phyloP scores from a whole-genome alignment of 441 rosid genomes.

The Dalechampia spathulata region DNA sequence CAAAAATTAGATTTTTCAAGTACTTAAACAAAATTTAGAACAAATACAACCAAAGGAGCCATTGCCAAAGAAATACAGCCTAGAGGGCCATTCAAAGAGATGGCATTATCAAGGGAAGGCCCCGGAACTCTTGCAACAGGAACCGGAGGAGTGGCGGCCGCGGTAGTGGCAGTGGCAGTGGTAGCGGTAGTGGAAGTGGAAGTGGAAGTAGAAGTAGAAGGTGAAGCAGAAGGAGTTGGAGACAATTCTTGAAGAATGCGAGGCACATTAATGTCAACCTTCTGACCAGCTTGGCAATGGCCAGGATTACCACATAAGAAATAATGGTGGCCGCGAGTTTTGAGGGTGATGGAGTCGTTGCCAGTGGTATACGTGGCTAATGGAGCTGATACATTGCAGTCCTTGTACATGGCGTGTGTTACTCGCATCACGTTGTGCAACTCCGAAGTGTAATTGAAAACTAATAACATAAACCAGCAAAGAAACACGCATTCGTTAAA shows the following conservation, averaged over 20 bases:
- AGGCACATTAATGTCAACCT: slow-evolving; percentile 77
- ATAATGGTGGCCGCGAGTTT: slow-evolving; percentile 66
- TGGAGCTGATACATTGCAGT: slow-evolving; percentile 67
- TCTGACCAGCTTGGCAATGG: slow-evolving; percentile 82
- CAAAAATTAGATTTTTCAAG: too few relatives aligned
- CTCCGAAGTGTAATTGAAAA: slow-evolving; percentile 57
- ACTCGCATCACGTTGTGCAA: slow-evolving; percentile 91
- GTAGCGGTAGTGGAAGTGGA: slow-evolving; percentile 30
- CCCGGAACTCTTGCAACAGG: slow-evolving; percentile 42
- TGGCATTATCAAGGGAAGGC: slow-evolving; percentile 33
- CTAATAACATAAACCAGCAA: too few relatives aligned
- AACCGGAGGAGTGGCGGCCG: slow-evolving; percentile 23
- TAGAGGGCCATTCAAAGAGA: slow-evolving; percentile 9
- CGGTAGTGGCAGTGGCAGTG: slow-evolving; percentile 28
- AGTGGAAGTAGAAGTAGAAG: slow-evolving; percentile 23
- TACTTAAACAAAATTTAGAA: slow-evolving; percentile 10
- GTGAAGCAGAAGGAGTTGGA: slow-evolving; percentile 34
- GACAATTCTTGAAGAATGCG: slow-evolving; percentile 17
- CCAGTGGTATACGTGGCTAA: slow-evolving; percentile 74
- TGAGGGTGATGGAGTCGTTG: slow-evolving; percentile 70
- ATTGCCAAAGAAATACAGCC: slow-evolving; percentile 17
- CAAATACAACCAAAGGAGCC: slow-evolving; percentile 11
- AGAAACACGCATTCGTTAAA: too few relatives aligned
- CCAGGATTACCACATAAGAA: slow-evolving; percentile 87
- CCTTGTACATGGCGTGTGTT: slow-evolving; percentile 62